A percentile compares a stretch with the other conserved stretches of the same genome.
Evolutionary conservation across 176 grass and related monocot genomes (phyloP).

Genomic region (Oryza nivara): DNA sequence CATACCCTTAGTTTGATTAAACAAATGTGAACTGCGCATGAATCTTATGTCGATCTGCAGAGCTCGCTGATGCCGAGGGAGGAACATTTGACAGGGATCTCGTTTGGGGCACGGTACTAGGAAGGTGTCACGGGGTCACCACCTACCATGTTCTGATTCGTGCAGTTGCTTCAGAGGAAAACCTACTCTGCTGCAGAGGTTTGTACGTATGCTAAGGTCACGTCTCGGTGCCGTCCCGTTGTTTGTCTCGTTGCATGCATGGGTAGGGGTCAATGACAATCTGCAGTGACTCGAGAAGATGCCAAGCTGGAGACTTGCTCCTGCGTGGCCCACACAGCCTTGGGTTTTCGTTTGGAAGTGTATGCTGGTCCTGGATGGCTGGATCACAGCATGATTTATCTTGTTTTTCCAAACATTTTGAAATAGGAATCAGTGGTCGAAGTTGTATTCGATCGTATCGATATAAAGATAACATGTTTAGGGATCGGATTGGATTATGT

Average conservation of each 20-base stretch:
- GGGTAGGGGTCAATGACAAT: too few relatives aligned
- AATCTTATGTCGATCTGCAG: neutral
- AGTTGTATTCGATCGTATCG: too few relatives aligned
- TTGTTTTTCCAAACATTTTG: too few relatives aligned
- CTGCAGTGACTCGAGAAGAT: neutral
- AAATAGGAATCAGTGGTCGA: too few relatives aligned
- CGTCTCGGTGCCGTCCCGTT: neutral
- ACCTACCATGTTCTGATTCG: neutral
- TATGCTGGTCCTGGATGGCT: neutral
- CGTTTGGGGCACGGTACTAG: neutral
- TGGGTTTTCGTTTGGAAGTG: neutral
- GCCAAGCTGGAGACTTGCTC: constrained; percentile 7
- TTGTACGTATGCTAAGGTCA: constrained; percentile 31
- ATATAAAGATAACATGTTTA: too few relatives aligned
- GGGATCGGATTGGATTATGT: too few relatives aligned
- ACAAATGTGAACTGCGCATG: neutral
- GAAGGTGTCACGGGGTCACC: constrained; percentile 24
- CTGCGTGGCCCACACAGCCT: neutral
- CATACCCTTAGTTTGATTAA: neutral
- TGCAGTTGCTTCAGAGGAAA: neutral
- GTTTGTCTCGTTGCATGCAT: constrained; percentile 26
- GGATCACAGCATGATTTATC: neutral
- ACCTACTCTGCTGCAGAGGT: neutral
- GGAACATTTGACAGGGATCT: constrained; percentile 36
- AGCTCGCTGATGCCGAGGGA: constrained; percentile 1